A percentile compares a stretch with the other conserved stretches of the same genome.
Evolutionary conservation across 1,139 yeast species (phyloP).

Genomic region (Ogataea hybrid): DNA sequence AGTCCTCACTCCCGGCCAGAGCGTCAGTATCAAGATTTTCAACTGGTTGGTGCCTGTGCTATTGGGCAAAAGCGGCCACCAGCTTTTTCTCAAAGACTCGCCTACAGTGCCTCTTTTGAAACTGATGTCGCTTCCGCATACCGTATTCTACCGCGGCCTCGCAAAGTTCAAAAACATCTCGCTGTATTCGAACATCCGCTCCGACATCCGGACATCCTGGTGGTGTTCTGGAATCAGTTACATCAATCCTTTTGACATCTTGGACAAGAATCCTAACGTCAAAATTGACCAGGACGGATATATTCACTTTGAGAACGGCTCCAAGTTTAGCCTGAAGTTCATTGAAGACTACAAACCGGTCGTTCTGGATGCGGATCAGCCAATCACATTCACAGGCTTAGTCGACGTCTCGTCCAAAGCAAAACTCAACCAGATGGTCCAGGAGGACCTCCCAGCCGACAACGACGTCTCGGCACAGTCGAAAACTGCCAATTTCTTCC

Average conservation of each 20-base stretch:
- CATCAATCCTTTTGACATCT: conserved; percentile 57
- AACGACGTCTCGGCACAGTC: conserved; percentile 8
- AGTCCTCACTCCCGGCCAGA: conserved; percentile 58
- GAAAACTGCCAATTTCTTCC: conserved; percentile 15
- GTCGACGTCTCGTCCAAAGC: conserved; percentile 15
- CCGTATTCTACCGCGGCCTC: conserved; percentile 60
- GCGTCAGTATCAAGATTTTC: conserved; percentile 41
- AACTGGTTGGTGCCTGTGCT: conserved; percentile 60
- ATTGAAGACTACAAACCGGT: conserved; percentile 52
- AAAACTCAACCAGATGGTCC: conserved; percentile 13
- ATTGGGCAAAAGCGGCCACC: conserved; percentile 69
- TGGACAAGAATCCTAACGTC: conserved; percentile 30
- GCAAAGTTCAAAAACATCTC: conserved; percentile 48
- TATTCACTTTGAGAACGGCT: conserved; percentile 39
- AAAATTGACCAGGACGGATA: conserved; percentile 28
- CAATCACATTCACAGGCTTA: conserved; percentile 32
- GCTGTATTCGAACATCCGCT: conserved; percentile 71
- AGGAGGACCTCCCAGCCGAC: conserved; percentile 25
- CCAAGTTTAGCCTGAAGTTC: conserved; percentile 42
- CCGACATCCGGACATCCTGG: conserved; percentile 79
- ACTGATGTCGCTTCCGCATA: conserved; percentile 54
- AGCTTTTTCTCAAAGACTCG: conserved; percentile 62
- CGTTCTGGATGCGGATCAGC: conserved; percentile 48
- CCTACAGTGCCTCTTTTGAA: conserved; percentile 49
- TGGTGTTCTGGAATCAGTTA: conserved; percentile 73